A percentile compares a stretch with the other conserved stretches of the same genome.
Evolutionary conservation across 2,329 filamentous ascomycete species (phyloP).

Genomic region (Diaporthe batatas): DNA sequence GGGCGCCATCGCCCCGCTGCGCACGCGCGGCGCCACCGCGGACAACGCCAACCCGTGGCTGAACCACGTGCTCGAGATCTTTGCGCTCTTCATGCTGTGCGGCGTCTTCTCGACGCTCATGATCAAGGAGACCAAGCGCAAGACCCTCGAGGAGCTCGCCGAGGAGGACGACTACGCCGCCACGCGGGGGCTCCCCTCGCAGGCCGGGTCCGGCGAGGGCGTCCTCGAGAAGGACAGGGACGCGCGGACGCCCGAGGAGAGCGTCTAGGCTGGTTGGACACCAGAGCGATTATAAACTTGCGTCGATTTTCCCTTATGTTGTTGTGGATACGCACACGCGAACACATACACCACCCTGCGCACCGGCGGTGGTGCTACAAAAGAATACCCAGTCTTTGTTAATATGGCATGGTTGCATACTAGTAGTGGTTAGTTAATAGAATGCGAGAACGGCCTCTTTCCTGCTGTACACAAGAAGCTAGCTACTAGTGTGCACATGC

Average conservation of each 20-base stretch:
- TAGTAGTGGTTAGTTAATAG: background rate
- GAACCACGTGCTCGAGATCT: conserved; percentile 82
- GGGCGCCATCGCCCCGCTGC: conserved; percentile 68
- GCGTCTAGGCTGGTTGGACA: background rate
- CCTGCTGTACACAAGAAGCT: background rate
- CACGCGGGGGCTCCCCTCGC: background rate
- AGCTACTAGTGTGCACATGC: background rate
- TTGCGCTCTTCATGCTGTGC: conserved; percentile 81
- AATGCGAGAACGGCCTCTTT: conserved; percentile 1
- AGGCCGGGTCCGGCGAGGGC: conserved; percentile 8
- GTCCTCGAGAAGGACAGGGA: conserved; percentile 36
- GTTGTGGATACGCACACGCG: background rate
- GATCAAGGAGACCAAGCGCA: conserved; percentile 81
- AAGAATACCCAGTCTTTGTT: conserved; percentile 18
- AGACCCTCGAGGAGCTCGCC: conserved; percentile 76
- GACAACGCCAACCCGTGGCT: conserved; percentile 71
- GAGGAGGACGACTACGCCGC: conserved; percentile 46
- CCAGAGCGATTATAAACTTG: no score
- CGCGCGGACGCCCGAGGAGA: conserved; percentile 29
- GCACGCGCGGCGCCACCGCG: conserved; percentile 59
- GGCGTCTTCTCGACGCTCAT: conserved; percentile 77
- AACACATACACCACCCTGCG: background rate
- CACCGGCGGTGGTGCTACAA: background rate
- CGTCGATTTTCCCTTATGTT: background rate
- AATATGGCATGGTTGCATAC: conserved; percentile 12